Percentiles rank a stretch among this genome's conserved stretches.
Conservation (phyloP, 169 alveolate genomes). For the Theileria sp. region DNA sequence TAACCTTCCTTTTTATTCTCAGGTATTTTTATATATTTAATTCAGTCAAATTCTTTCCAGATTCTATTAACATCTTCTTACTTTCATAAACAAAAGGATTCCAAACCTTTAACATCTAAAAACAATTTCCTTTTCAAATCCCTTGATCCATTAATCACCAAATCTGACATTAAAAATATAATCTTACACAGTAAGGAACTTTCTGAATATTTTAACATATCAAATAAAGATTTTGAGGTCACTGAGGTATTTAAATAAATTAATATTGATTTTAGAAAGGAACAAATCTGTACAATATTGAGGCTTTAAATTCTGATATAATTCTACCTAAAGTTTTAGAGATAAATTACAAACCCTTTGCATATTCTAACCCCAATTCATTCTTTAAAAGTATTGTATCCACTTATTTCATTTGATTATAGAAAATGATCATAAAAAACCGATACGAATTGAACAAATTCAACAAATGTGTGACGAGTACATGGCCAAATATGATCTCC, state of each 20-base stretch:
- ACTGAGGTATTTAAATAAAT: neutral
- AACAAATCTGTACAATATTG: neutral
- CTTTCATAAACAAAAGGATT: neutral
- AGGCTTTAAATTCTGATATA: neutral
- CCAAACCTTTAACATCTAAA: neutral
- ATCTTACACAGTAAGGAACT: neutral
- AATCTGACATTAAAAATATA: neutral
- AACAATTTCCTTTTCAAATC: slow-evolving; percentile 32
- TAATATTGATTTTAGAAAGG: neutral
- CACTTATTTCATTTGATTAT: neutral
- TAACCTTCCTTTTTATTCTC: slow-evolving; percentile 56
- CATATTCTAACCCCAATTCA: neutral
- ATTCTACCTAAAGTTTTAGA: neutral
- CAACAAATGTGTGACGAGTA: slow-evolving; percentile 62
- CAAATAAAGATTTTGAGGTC: neutral
- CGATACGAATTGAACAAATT: neutral
- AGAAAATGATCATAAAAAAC: slow-evolving; percentile 8
- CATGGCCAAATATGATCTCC: slow-evolving; percentile 46
- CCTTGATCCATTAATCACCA: slow-evolving; percentile 24
- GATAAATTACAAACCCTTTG: neutral
- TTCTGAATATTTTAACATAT: neutral
- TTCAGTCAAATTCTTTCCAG: neutral
- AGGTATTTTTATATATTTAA: slow-evolving; percentile 24
- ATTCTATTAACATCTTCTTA: slow-evolving; percentile 16
- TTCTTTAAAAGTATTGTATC: neutral